These are phyloP conservation scores for Fragaria vesca DNA, from an alignment of 306 rosid genomes.

Conservation along the genomic window DNA sequence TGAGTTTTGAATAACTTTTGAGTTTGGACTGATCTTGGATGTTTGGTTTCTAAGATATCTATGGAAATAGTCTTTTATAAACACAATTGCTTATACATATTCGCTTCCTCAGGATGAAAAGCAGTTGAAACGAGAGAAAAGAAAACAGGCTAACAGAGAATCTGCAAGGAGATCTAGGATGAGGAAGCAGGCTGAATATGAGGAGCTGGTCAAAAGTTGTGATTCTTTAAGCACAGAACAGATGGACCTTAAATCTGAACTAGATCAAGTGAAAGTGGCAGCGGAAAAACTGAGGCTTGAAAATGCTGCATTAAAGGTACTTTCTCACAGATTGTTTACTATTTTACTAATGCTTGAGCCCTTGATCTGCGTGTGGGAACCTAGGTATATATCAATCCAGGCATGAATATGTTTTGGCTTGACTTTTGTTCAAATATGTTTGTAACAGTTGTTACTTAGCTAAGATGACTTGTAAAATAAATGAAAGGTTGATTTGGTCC, in stretches of 20 bases:
- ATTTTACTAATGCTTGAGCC: not conserved
- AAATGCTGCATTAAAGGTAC: slow-evolving; percentile 37
- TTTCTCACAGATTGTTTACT: slow-evolving; percentile 1
- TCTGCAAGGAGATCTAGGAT: slow-evolving; percentile 41
- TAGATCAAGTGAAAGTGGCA: slow-evolving; percentile 23
- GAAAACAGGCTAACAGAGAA: slow-evolving; percentile 42
- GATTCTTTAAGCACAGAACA: slow-evolving; percentile 28
- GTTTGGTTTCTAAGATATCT: not conserved
- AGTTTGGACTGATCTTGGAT: slow-evolving; percentile 16
- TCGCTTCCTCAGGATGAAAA: slow-evolving; percentile 27
- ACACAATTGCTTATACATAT: slow-evolving; percentile 3
- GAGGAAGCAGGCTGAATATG: slow-evolving; percentile 39
- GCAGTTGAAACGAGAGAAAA: slow-evolving; percentile 40
- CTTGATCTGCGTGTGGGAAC: not conserved
- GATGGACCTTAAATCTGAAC: slow-evolving; percentile 25
- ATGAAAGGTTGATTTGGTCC: slow-evolving; percentile 1
- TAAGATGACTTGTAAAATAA: not conserved
- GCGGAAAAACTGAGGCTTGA: slow-evolving; percentile 28
- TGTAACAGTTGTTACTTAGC: not conserved
- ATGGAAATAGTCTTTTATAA: slow-evolving; percentile 5
- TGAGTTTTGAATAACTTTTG: slow-evolving; percentile 3
- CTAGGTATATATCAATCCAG: not conserved
- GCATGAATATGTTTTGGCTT: not conserved
- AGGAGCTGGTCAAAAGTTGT: slow-evolving; percentile 25
- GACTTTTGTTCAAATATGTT: not conserved